Percentiles rank a stretch among this genome's conserved stretches.
These are phyloP conservation scores for Alternaria ventricosa DNA, from an alignment of 2,329 filamentous ascomycete genomes.

Conservation along the genomic window DNA sequence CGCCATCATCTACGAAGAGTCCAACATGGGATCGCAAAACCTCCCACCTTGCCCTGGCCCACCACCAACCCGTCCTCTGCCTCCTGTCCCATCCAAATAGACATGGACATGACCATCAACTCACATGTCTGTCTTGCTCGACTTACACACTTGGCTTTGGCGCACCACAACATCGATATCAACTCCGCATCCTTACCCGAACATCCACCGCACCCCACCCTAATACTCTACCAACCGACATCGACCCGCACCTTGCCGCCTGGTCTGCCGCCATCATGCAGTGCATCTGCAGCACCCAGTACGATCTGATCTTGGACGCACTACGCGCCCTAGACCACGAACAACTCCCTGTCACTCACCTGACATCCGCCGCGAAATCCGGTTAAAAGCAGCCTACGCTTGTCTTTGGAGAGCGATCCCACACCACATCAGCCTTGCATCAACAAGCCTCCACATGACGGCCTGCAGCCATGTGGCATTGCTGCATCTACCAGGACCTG, in stretches of 20 bases:
- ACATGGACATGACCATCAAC: conserved; percentile 1
- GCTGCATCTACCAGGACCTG: conserved; percentile 23
- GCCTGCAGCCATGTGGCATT: conserved; percentile 25
- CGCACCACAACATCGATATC: conserved; percentile 33
- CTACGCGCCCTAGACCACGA: conserved; percentile 27
- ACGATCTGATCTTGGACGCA: conserved; percentile 36
- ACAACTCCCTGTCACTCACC: conserved; percentile 27
- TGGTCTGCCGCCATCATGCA: conserved; percentile 32
- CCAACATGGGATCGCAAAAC: conserved; percentile 49
- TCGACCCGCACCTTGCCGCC: conserved; percentile 22
- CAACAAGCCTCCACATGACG: conserved; percentile 8
- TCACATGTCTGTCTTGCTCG: conserved; percentile 21
- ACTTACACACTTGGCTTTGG: conserved; percentile 31
- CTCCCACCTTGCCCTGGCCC: conserved; percentile 57
- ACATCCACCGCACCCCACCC: conserved; percentile 11
- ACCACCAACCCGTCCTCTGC: conserved; percentile 56
- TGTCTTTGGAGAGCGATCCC: conserved; percentile 21
- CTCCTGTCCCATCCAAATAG: conserved; percentile 55
- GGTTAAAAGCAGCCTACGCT: conserved; percentile 26
- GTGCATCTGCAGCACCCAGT: conserved; percentile 29
- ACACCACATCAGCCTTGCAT: conserved; percentile 18
- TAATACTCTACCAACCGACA: conserved; percentile 28
- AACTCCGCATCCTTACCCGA: conserved; percentile 19
- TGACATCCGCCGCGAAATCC: conserved; percentile 25
- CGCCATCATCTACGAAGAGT: conserved; percentile 47